Percentiles rank a stretch among this genome's conserved stretches.
Conservation (phyloP, 345 rosid genomes). For the Toxicodendron radicans region DNA sequence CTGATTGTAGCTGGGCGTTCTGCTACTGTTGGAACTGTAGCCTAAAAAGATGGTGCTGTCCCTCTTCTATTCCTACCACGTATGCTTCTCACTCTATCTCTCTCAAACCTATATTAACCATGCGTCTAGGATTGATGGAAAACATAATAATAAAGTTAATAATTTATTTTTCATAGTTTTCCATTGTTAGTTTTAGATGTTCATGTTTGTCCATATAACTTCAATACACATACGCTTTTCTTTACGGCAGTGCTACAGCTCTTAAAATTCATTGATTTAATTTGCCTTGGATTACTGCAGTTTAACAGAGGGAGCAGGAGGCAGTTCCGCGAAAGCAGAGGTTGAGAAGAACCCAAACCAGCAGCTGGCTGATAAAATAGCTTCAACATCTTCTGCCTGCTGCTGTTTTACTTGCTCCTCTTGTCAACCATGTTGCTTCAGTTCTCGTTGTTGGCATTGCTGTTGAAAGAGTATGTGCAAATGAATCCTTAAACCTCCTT, state of each 20-base stretch:
- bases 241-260: background rate
- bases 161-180: background rate
- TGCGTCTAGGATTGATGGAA: background rate
- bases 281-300: conserved; percentile 30
- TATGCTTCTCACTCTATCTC: conserved; percentile 29
- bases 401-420: conserved; percentile 36
- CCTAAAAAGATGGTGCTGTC: conserved; percentile 31
- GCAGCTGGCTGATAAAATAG: conserved; percentile 3
- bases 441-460: conserved; percentile 14
- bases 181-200: background rate
- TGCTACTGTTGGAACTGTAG: conserved; percentile 48
- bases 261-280: background rate
- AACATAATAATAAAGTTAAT: background rate
- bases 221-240: background rate
- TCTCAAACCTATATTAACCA: conserved; percentile 3
- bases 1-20: conserved; percentile 41
- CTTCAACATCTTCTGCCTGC: conserved; percentile 21
- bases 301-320: conserved; percentile 30
- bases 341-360: conserved; percentile 23
- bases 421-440: conserved; percentile 28
- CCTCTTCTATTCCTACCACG: conserved; percentile 21
- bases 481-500: background rate
- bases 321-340: conserved; percentile 19
- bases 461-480: conserved; percentile 1
- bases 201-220: background rate